Evolutionary conservation across 1,139 yeast genomes (phyloP).

Genomic region (Zygoascus sp.): DNA sequence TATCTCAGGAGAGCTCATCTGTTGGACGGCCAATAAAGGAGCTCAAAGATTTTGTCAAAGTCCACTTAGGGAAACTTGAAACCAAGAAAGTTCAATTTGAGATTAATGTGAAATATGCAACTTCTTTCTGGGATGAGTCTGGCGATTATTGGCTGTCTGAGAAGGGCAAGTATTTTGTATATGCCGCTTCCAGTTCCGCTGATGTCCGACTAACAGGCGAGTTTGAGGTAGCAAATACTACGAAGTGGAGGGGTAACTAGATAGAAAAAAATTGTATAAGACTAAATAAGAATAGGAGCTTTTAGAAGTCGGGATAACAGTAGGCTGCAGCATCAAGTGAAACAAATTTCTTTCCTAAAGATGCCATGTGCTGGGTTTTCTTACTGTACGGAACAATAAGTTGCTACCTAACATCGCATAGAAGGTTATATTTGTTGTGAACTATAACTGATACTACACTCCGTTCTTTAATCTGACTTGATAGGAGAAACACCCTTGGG

Average conservation of each 20-base stretch:
- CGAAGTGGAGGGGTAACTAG: constrained; percentile 3
- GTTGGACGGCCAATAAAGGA: constrained; percentile 53
- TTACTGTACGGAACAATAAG: too few relatives aligned
- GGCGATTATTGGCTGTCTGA: constrained; percentile 49
- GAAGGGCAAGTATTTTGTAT: constrained; percentile 45
- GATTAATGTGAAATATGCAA: constrained; percentile 47
- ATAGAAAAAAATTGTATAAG: too few relatives aligned
- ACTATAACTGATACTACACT: too few relatives aligned
- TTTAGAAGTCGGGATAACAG: too few relatives aligned
- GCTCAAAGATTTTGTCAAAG: constrained; percentile 52
- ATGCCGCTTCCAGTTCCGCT: constrained; percentile 6
- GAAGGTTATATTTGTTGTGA: too few relatives aligned
- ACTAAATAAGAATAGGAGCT: too few relatives aligned
- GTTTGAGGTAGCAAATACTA: neutral
- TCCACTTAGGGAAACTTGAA: constrained; percentile 42
- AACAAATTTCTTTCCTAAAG: too few relatives aligned
- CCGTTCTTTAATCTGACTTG: neutral
- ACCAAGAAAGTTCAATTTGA: constrained; percentile 37
- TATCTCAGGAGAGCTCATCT: constrained; percentile 40
- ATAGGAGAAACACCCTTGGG: constrained; percentile 15
- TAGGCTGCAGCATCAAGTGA: too few relatives aligned
- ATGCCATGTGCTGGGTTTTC: too few relatives aligned
- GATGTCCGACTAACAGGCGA: neutral
- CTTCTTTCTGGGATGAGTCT: constrained; percentile 52
- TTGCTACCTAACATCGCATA: too few relatives aligned